These are phyloP conservation scores for Plasmodium gonderi DNA, from an alignment of 169 alveolate species.

Conservation along the genomic window DNA sequence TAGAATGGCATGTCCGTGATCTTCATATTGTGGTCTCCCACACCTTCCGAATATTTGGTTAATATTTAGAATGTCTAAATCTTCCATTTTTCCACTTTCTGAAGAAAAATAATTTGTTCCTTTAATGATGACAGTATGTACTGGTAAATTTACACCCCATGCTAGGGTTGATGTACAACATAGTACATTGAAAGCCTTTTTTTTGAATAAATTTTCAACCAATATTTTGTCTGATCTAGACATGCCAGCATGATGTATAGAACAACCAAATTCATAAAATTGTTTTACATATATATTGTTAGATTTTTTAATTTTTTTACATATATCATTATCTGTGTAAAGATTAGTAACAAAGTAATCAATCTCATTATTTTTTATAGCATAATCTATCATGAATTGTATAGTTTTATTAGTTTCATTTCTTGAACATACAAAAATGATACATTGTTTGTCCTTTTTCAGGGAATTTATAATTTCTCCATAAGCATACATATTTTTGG, in stretches of 20 bases:
- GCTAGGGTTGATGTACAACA: constrained; percentile 99
- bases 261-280: constrained; percentile 96
- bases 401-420: constrained; percentile 98
- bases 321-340: constrained; percentile 62
- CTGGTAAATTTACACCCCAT: constrained; percentile 99
- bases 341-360: constrained; percentile 34
- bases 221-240: constrained; percentile 95
- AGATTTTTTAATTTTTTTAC: constrained; percentile 57
- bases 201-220: constrained; percentile 97
- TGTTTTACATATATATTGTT: constrained; percentile 54
- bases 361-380: constrained; percentile 35
- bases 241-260: constrained; percentile 99
- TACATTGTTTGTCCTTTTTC: constrained; percentile 82
- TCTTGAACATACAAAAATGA: constrained; percentile 83
- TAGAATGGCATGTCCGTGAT: constrained; percentile 93
- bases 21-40: constrained; percentile 99
- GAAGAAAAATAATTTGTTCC: constrained; percentile 99
- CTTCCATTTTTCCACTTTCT: constrained; percentile 97
- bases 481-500: constrained; percentile 88
- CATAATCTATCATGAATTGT: constrained; percentile 78
- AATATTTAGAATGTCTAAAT: constrained; percentile 97
- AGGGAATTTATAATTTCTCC: constrained; percentile 77
- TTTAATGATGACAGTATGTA: constrained; percentile 98
- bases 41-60: constrained; percentile 99
- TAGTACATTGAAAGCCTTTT: constrained; percentile 95